These are phyloP conservation scores for Chaetomium fimeti DNA, from an alignment of 495 filamentous ascomycete species.

Conservation along the genomic window DNA sequence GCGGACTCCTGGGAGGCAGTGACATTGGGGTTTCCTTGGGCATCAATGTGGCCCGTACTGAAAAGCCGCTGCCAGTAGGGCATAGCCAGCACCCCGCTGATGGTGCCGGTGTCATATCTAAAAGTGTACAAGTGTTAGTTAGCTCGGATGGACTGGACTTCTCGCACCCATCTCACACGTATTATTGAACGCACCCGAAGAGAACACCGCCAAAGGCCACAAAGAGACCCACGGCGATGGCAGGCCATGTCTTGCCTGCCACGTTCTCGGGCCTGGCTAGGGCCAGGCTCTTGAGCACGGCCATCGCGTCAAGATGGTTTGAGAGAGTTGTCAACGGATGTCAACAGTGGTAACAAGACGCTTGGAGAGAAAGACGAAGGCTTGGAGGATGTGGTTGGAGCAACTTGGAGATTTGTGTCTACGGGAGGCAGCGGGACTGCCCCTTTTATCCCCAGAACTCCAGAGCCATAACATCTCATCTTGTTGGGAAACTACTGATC, in stretches of 20 bases:
- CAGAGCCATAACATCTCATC: too few relatives aligned
- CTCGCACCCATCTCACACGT: not conserved
- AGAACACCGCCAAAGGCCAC: constrained; percentile 86
- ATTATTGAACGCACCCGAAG: constrained; percentile 53
- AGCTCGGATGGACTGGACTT: constrained; percentile 4
- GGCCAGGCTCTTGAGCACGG: not conserved
- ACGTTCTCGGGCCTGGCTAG: constrained; percentile 3
- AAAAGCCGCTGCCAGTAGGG: constrained; percentile 67
- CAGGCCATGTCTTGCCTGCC: constrained; percentile 51
- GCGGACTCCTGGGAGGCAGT: constrained; percentile 64
- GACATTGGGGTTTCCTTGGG: constrained; percentile 54
- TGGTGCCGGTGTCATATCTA: constrained; percentile 76
- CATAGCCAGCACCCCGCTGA: constrained; percentile 83
- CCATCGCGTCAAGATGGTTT: not conserved
- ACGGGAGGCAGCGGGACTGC: too few relatives aligned
- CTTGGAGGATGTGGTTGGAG: too few relatives aligned
- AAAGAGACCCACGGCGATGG: constrained; percentile 70
- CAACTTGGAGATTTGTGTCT: too few relatives aligned
- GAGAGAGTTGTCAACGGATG: not conserved
- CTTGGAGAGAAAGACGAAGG: too few relatives aligned
- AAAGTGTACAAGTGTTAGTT: not conserved
- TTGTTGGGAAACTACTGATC: too few relatives aligned
- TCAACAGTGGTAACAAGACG: too few relatives aligned
- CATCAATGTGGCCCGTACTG: constrained; percentile 60
- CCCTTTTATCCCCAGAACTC: too few relatives aligned